These are phyloP conservation scores for Chrysanthemum makinoi DNA, from an alignment of 129 eudicot species.

Conservation along the genomic window DNA sequence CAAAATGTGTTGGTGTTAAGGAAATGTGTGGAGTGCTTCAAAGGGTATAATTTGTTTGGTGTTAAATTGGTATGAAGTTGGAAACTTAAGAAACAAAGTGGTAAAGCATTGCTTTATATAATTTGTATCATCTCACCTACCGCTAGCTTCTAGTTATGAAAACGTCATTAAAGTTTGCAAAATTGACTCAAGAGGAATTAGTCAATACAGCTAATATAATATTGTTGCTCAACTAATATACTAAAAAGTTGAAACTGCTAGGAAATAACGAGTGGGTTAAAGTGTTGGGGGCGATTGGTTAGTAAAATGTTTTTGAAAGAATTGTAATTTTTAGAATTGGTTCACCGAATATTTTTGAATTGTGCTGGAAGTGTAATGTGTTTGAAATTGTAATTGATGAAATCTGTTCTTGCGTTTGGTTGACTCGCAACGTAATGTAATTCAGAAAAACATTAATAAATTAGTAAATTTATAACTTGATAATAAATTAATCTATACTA, in stretches of 20 bases:
- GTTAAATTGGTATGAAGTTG: constrained; percentile 29
- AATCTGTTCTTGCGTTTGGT: too few relatives aligned
- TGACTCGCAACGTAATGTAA: too few relatives aligned
- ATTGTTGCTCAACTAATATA: not conserved
- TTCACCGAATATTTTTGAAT: too few relatives aligned
- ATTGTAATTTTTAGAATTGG: too few relatives aligned
- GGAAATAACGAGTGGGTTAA: not conserved
- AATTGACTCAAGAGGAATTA: constrained; percentile 12
- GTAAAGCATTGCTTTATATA: constrained; percentile 17
- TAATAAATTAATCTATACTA: too few relatives aligned
- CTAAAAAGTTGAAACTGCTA: too few relatives aligned
- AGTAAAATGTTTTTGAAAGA: too few relatives aligned
- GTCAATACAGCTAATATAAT: not conserved
- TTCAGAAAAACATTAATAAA: too few relatives aligned
- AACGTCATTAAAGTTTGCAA: constrained; percentile 13
- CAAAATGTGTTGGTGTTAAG: constrained; percentile 16
- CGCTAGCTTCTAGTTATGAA: constrained; percentile 28
- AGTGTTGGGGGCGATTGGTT: too few relatives aligned
- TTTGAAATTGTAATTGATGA: too few relatives aligned
- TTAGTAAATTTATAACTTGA: too few relatives aligned
- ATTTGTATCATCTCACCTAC: constrained; percentile 37
- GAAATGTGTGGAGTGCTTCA: constrained; percentile 8
- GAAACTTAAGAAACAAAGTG: not conserved
- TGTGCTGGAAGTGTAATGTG: too few relatives aligned
- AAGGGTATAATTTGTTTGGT: constrained; percentile 22